These are phyloP conservation scores for Cerioporus squamosus DNA, from an alignment of 1,284 basidiomycete genomes.

Conservation along the genomic window DNA sequence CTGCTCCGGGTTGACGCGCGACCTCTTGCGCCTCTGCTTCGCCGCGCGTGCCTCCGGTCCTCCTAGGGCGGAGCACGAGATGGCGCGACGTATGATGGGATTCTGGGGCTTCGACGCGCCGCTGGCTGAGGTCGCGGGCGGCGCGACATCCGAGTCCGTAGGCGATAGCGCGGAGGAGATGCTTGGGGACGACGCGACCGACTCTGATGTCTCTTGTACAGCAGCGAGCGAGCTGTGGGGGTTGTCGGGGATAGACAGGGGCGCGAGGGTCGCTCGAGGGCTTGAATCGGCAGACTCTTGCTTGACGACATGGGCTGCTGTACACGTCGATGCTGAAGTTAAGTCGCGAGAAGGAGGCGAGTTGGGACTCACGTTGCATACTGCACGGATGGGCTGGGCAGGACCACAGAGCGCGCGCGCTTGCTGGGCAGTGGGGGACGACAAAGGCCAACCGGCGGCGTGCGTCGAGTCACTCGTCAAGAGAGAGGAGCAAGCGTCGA, in stretches of 20 bases:
- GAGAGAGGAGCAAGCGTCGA: conserved; percentile 4
- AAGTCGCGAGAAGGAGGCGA: neutral
- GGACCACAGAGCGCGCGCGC: neutral
- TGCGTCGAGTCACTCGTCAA: conserved; percentile 5
- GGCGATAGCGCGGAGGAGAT: conserved; percentile 16
- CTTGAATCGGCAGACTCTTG: neutral
- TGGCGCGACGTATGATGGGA: conserved; percentile 21
- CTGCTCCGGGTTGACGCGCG: conserved; percentile 77
- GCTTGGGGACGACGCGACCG: conserved; percentile 12
- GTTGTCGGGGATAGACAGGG: conserved; percentile 12
- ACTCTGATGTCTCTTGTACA: conserved; percentile 7
- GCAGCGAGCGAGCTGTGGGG: conserved; percentile 3
- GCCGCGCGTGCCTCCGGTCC: conserved; percentile 2
- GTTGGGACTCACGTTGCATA: conserved; percentile 6
- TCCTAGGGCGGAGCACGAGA: conserved; percentile 18
- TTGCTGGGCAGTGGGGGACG: neutral
- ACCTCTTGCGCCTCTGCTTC: conserved; percentile 75
- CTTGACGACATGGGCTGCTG: conserved; percentile 3
- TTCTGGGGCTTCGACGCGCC: conserved; percentile 1
- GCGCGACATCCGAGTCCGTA: conserved; percentile 12
- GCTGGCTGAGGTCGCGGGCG: neutral
- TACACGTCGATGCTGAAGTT: neutral
- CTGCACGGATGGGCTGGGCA: neutral
- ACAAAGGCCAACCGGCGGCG: conserved; percentile 1
- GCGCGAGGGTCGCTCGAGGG: conserved; percentile 4